Evolutionary conservation across 805 yeast species (phyloP).

Genomic region (Candida takata): DNA sequence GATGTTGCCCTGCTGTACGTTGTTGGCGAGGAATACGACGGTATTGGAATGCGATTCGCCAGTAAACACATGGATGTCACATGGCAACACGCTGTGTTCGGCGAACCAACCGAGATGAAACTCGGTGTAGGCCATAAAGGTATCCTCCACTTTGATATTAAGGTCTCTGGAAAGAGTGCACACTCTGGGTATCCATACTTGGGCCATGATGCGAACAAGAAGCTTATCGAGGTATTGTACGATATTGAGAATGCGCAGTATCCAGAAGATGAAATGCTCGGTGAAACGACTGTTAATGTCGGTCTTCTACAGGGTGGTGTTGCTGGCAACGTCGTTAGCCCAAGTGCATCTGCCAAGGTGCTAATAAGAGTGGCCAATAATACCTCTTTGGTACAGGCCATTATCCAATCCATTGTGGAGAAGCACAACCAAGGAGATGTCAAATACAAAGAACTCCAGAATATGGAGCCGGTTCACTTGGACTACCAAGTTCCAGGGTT

Average conservation of each 20-base stretch:
- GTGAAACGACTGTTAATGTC: conserved; percentile 54
- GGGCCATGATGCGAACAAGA: conserved; percentile 57
- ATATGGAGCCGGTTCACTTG: conserved; percentile 28
- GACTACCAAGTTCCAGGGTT: conserved; percentile 63
- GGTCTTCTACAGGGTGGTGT: conserved; percentile 56
- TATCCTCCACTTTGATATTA: conserved; percentile 33
- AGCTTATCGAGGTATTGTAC: conserved; percentile 43
- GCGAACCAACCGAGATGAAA: conserved; percentile 69
- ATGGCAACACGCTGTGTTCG: conserved; percentile 62
- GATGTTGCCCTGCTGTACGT: conserved; percentile 55
- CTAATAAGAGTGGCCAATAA: conserved; percentile 50
- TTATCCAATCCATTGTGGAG: conserved; percentile 25
- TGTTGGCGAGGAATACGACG: conserved; percentile 67
- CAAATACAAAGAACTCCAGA: conserved; percentile 18
- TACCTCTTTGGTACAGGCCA: conserved; percentile 29
- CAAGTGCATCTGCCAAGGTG: conserved; percentile 42
- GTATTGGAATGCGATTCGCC: conserved; percentile 52
- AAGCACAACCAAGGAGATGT: conserved; percentile 24
- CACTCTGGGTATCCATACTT: conserved; percentile 69
- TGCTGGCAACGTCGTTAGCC: conserved; percentile 62
- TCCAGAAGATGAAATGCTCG: conserved; percentile 48
- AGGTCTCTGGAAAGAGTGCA: conserved; percentile 48
- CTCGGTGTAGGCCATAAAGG: conserved; percentile 71
- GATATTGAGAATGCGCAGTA: conserved; percentile 35
- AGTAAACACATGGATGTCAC: conserved; percentile 27